Evolutionary conservation across 116 monocot species (phyloP), one percentile per base, ranked within the genome.

Genomic region (Dioscorea cayenensis): DNA sequence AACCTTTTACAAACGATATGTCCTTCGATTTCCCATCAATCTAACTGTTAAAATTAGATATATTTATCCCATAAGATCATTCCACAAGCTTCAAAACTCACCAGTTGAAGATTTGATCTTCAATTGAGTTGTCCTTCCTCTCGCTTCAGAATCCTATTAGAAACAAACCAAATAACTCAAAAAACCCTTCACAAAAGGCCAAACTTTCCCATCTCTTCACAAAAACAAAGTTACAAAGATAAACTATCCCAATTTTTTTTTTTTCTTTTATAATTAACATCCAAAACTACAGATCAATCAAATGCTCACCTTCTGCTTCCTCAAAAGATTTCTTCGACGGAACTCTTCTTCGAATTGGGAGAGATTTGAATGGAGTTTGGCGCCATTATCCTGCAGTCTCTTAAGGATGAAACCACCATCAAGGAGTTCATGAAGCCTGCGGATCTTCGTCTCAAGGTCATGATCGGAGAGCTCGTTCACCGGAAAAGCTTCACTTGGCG

Each of bases 381-480:
- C 71, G 43, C 71, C 71, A 5, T 28, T 14, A 22, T 61, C 71
- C 22, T 36, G 4, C 10, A 77, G 64, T 7, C 6, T 43, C 14
- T 19, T 18, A 18, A 6, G 0, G 4, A 19, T 59, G 18, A 71
- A 4, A 3, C 58, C 71, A 1, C 14, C 22, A 5, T 22, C 18
- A 55, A 5, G 14, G 66, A 19, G 65, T 1, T 25, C 13, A 37
- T 37, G 8, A 10, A 66, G 6, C 66, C 77, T 65, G 37, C 9
- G 37, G 38, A 66, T 65, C 71, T 66, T 71, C 38, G 65, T 66
- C 38, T 14, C 59, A 20, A 77, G 36, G 65, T 71, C 25, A 10
- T 71, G 55, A 28, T 71, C 66, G 14, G 71, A 38, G 25, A 77
- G 14, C 43, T 37, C 21, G 4, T 35, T 65, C 22, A 65, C 9